phyloP scores from a whole-genome alignment of 768 basidiomycete species.

The Hygrophorus russula region DNA sequence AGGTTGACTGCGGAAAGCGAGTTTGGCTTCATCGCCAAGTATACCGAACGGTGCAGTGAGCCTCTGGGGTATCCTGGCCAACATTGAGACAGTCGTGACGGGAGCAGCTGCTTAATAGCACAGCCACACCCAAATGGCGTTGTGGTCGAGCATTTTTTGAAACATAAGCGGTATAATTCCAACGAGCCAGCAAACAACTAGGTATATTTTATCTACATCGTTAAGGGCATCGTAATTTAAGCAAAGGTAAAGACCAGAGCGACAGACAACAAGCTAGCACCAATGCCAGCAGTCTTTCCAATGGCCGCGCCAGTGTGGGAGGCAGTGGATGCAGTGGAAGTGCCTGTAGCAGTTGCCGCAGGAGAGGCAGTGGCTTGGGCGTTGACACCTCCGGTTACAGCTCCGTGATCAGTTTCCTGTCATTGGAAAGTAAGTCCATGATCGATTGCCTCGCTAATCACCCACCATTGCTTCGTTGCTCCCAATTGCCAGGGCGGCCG shows the following conservation, averaged over 20 bases:
- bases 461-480: slow-evolving; percentile 23
- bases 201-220: neutral
- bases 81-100: slow-evolving; percentile 28
- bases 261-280: neutral
- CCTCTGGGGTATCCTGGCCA: slow-evolving; percentile 61
- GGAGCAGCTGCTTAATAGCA: neutral
- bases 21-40: slow-evolving; percentile 78
- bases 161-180: neutral
- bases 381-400: slow-evolving; percentile 14
- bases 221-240: neutral
- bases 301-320: slow-evolving; percentile 3
- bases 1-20: slow-evolving; percentile 77
- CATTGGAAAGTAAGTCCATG: slow-evolving; percentile 11
- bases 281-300: neutral
- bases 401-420: slow-evolving; percentile 14
- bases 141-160: neutral
- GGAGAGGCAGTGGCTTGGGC: slow-evolving; percentile 10
- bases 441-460: neutral
- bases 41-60: slow-evolving; percentile 69
- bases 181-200: neutral
- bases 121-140: no score
- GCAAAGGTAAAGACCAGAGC: neutral
- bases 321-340: slow-evolving; percentile 7
- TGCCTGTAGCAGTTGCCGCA: slow-evolving; percentile 3
- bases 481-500: slow-evolving; percentile 29